Evolutionary conservation across 2,329 filamentous ascomycete genomes (phyloP), one percentile per base, ranked within the genome.

Genomic region (Xylariaceae sp.): DNA sequence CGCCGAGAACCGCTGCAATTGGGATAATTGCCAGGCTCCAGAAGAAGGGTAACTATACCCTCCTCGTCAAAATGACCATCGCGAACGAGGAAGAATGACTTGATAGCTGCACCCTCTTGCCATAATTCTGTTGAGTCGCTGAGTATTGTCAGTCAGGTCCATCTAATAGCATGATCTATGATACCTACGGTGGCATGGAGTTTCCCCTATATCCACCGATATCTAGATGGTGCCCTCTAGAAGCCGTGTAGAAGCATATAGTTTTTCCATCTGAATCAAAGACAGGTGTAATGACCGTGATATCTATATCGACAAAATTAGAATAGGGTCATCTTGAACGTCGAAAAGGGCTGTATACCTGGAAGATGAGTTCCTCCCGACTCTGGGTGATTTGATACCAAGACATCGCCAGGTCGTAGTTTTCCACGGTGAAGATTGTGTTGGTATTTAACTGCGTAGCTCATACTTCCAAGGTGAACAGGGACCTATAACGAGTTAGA

Each of bases 381-480:
- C 16, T 46, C 49, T 34, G 38, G 45, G 37, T 42, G 54, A 36
- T 43, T 49, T 29, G 18, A 44, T n/a, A 46, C 43, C 15, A 49
- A 26, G n/a, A 49, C 46, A 28, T 49, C 46, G 16, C 46, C 46
- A 4, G 46, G 40, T 11, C 37, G 19, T 9, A 89, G 64, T 50
- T 84, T 85, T 7, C 81, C 83, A 45, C 76, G 71, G 78, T 83
- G 87, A 35, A 86, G 83, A 42, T 82, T 41, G 68, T 36, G 82
- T 76, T 67, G 87, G 79, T 54, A 83, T 45, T 77, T 72, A 3
- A 89, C 83, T 18, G 84, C 86, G 18, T 83, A 87, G 13, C 80
- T 82, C 85, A 88, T 89, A 24, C 79, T 84, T 16, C 85, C 85
- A 3, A 89, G 66, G 58, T 87, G 84, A 1, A 87, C 83, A 0